Base-by-base conservation (phyloP, 1,139 yeast genomes). In the Taphrina pruni region DNA sequence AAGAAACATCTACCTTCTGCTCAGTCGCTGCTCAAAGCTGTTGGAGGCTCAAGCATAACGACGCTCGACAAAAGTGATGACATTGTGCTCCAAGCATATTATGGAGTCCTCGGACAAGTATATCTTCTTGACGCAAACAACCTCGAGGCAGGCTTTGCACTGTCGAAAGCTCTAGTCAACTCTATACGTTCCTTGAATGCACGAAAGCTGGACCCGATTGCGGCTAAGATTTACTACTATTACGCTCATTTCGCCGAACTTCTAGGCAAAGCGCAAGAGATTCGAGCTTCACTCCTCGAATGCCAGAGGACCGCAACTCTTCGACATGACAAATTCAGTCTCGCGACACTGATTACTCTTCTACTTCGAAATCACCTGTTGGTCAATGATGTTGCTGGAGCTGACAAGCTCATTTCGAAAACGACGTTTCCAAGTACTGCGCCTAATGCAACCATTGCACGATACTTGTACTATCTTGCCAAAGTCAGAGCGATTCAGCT, bases 161-260 rank as follows among this genome's bases (percentile, higher is more conserved):
- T 79, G 56, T 73, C 75, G 65, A 79, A 80, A 48, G 81, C 83
- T 72, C 84, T 89, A 20, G 83, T 94, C 62, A 79, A 78, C 14
- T 81, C 87, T 43, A 79, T 91, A 77, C 83, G 85, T 70, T 78
- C 83, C 26, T 88, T 88, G 80, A 92, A 92, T 78, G 86, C 90
- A 73, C 86, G 98, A 74, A 86, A 96, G 2, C 81, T 94, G 73
- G 99, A 95, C 78, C 87, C 89, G 75, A 84, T 95, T 72, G 88
- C 88, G 73, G 95, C 98, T 14, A 94, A 93, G 78, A 84, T 90
- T 72, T 95, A 99, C 98, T 95, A 93, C 78, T 94, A 91, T 80
- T 85, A 91, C 73, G 85, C 88, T 61, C 86, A 97, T 78, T 86
- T 93, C 5, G 86, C 87, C 73, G 99, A 94, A 80, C 80, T 88